These are phyloP conservation scores for Geotrichum australiense DNA, from an alignment of 1,139 yeast genomes.

Conservation along the genomic window DNA sequence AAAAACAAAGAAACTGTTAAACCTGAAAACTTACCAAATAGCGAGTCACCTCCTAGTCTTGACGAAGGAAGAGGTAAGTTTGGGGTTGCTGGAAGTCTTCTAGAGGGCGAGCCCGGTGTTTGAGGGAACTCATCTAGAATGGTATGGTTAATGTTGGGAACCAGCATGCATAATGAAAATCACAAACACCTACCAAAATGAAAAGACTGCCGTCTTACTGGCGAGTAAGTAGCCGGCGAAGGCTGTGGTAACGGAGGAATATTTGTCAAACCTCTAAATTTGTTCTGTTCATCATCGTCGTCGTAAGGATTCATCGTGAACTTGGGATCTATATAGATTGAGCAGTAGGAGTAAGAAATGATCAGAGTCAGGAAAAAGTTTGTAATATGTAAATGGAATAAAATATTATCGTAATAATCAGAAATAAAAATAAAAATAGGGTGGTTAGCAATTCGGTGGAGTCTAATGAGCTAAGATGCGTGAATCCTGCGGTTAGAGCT, in stretches of 20 bases:
- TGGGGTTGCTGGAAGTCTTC: background rate
- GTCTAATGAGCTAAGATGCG: no score
- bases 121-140: slow-evolving; percentile 2
- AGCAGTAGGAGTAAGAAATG: no score
- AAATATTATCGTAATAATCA: no score
- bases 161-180: background rate
- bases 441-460: no score
- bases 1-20: no score
- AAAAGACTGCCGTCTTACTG: slow-evolving; percentile 23
- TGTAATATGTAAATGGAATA: no score
- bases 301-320: slow-evolving; percentile 7
- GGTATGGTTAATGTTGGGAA: background rate
- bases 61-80: background rate
- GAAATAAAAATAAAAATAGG: no score
- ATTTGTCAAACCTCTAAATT: slow-evolving; percentile 5
- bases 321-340: background rate
- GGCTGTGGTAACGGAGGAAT: slow-evolving; percentile 16
- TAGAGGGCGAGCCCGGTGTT: background rate
- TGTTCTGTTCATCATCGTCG: background rate
- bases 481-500: no score
- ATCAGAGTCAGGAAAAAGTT: no score
- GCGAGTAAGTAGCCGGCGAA: slow-evolving; percentile 21
- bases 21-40: no score
- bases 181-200: slow-evolving; percentile 21
- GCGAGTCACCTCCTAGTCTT: slow-evolving; percentile 30